Evolutionary conservation across 1,139 yeast genomes (phyloP).

Genomic region (Suhomyces maxii): DNA sequence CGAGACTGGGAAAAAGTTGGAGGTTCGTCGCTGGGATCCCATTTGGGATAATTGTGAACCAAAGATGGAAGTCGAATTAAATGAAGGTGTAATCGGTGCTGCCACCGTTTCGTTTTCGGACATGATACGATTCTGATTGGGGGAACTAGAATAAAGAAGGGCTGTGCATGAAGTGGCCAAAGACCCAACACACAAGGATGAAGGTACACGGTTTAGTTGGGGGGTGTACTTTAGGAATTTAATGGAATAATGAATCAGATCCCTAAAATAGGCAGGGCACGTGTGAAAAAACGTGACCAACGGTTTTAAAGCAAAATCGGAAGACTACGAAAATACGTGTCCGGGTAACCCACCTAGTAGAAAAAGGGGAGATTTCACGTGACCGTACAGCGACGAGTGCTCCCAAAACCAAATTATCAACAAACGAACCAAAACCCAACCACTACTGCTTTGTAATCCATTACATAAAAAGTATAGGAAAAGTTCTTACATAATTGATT

Average conservation of each 20-base stretch:
- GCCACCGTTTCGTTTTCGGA: constrained; percentile 10
- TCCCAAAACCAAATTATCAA: not conserved
- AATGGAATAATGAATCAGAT: not conserved
- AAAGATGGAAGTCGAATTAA: constrained; percentile 7
- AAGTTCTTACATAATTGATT: constrained; percentile 14
- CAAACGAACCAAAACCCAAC: constrained; percentile 1
- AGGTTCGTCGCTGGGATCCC: constrained; percentile 14
- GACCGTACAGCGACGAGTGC: not conserved
- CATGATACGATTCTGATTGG: constrained; percentile 1
- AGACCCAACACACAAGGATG: not conserved
- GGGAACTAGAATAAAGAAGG: not conserved
- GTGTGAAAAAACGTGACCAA: not conserved
- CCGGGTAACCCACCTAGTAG: not conserved
- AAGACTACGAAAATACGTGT: too few species aligned
- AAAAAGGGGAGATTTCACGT: not conserved
- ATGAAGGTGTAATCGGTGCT: constrained; percentile 8
- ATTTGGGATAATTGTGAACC: constrained; percentile 8
- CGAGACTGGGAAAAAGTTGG: constrained; percentile 19
- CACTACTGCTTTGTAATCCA: constrained; percentile 12
- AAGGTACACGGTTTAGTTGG: not conserved
- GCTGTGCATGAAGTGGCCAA: not conserved
- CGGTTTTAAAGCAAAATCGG: not conserved
- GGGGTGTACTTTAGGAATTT: not conserved
- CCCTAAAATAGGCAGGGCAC: not conserved
- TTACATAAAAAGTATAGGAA: constrained; percentile 9